Base-by-base conservation (phyloP, 192 early-diverging fungal species). In the Rhizophagus clarus region DNA sequence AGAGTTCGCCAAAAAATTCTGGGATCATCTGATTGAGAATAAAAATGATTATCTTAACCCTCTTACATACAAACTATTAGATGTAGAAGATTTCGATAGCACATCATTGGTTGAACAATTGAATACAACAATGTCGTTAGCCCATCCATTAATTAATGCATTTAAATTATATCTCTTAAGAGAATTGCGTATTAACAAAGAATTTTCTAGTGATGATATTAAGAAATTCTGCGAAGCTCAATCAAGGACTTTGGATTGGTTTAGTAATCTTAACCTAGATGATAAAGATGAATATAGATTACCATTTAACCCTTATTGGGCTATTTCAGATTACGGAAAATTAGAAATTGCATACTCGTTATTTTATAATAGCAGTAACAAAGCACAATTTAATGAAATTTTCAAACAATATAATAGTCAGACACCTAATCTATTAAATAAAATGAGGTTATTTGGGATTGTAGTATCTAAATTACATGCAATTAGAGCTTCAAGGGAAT, bases 261-360 rank as follows among this genome's bases (percentile, higher is more conserved):
- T 42, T 9, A 26, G 10, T 9, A 60, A 40, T 75, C 49, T 80
- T 11, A 3, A 11, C 0, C 75, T 72, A 47, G 70, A 60, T 61
- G 8, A 31, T 15, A 60, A 61, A 62, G 45, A 72, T 20, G 71
- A 47, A 17, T 29, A n/a, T 26, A 17, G 45, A 31, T 20, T 80
- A 22, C 79, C 72, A 63, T 80, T 80, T 47, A 80, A 80, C 45
- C 72, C 72, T n/a, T 80, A 62, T 31, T 61, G 61, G 26, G 45
- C 32, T 12, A 4, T 80, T 24, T 2, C 24, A 11, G 32, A 71
- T 31, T 80, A 75, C 17, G 20, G 6, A 5, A 42, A 61, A 22
- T 45, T 61, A 9, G 79, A 80, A 62, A 71, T 61, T 17, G 49
- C 56, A 1, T 74, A 31, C 24, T n/a, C 45, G 0, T 34, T 22